Conservation (phyloP, 2,329 filamentous ascomycete genomes). For the Aureobasidium uvarum region DNA sequence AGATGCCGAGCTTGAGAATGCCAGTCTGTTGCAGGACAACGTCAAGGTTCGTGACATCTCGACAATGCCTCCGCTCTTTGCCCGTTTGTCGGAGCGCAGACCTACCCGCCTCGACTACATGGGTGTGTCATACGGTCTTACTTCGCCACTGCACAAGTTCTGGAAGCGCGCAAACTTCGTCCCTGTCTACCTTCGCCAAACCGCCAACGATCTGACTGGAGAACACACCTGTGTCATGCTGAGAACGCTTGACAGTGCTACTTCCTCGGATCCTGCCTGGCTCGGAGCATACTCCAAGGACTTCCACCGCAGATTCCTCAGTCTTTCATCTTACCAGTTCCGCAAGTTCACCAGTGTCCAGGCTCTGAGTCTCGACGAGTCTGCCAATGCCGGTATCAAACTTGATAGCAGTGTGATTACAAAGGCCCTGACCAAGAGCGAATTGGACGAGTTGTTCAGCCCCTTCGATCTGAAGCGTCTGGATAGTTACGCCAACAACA, state of each 20-base stretch:
- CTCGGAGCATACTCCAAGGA: constrained; percentile 87
- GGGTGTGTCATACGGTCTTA: constrained; percentile 93
- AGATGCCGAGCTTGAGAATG: constrained; percentile 73
- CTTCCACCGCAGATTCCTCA: constrained; percentile 91
- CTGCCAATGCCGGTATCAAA: constrained; percentile 69
- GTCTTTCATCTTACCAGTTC: constrained; percentile 90
- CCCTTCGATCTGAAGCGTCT: constrained; percentile 94
- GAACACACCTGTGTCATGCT: constrained; percentile 99
- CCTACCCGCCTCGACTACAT: constrained; percentile 84
- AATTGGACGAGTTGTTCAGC: constrained; percentile 75
- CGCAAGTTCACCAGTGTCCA: constrained; percentile 72
- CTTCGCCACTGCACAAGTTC: constrained; percentile 84
- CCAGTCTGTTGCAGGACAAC: constrained; percentile 78
- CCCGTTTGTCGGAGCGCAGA: constrained; percentile 78
- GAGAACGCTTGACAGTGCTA: constrained; percentile 63
- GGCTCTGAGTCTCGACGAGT: constrained; percentile 84
- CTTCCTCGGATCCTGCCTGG: constrained; percentile 71
- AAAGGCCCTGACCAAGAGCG: constrained; percentile 64
- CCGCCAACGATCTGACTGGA: constrained; percentile 91
- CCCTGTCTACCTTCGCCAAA: constrained; percentile 92
- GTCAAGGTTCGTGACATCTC: constrained; percentile 86
- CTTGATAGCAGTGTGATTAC: constrained; percentile 53
- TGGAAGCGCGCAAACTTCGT: constrained; percentile 88
- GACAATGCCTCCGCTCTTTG: constrained; percentile 90
- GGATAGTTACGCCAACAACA: constrained; percentile 93